Conservation (phyloP, 306 rosid genomes). For the Cucurbita moschata region DNA sequence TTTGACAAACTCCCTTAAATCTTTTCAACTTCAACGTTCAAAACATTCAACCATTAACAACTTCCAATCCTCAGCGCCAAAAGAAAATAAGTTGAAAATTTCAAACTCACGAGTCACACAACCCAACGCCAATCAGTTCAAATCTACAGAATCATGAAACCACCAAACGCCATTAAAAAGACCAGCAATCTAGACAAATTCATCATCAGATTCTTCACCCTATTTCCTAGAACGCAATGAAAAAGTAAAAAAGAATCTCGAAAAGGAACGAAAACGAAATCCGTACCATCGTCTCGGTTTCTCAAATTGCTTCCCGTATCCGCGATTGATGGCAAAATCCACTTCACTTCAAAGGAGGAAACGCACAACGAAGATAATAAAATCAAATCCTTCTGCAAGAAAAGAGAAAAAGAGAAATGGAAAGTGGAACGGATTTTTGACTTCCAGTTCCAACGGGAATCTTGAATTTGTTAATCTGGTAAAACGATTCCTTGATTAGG, state of each 20-base stretch:
- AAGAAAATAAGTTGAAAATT: background rate
- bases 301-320: background rate
- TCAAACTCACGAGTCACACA: background rate
- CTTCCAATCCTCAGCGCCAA: background rate
- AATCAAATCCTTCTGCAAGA: background rate
- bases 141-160: background rate
- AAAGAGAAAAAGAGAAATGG: background rate
- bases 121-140: background rate
- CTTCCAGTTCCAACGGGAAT: slow-evolving; percentile 1
- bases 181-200: background rate
- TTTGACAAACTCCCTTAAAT: background rate
- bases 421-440: slow-evolving; percentile 6
- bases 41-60: background rate
- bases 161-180: background rate
- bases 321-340: background rate
- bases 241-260: background rate
- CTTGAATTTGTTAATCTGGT: background rate
- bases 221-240: background rate
- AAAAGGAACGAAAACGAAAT: background rate
- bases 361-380: background rate
- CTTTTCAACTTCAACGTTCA: background rate
- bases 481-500: background rate
- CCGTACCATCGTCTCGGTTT: background rate
- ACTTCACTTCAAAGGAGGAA: background rate
- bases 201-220: background rate